Base-by-base conservation (phyloP, 805 yeast species). In the Cyberlindnera japonica region DNA sequence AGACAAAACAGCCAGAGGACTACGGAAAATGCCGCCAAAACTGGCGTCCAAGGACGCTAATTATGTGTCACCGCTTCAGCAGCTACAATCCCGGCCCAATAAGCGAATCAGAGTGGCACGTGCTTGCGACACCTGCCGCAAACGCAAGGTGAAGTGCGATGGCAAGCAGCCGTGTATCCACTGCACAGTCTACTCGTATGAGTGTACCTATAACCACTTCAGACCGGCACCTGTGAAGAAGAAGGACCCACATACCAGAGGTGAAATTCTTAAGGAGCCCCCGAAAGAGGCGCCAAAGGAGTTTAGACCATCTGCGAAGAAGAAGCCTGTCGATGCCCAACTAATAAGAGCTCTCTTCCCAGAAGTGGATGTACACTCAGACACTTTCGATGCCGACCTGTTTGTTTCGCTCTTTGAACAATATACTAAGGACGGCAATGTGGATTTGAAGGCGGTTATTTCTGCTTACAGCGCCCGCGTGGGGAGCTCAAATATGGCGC, bases 131-230 rank as follows among this genome's bases (percentile, higher is more conserved):
- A 76, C 73, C 38, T 83, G 93, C 57, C 71, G 90, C 14, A 74
- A 71, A 55, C 81, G 83, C 55, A 84, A 84, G 55, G 90, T 84
- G 41, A 83, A 83, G 57, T 85, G 95, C 62, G 93, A 84, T 54
- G 91, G 91, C 6, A 79, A 80, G 53, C 87, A 79, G 54, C 95
- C 93, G 1, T 84, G 91, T 61, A 80, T 83, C 32, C 91, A 83
- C 57, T 89, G 96, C 58, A 83, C 95, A 1, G 95, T 87, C 1
- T 89, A 87, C 63, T 78, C 86, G 16, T 85, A 83, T 60, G 83
- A 77, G 42, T 88, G 96, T 62, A 78, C 95, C 0, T 88, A 88
- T 58, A 85, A 83, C 55, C 87, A 85, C 54, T 91, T 41, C 23
- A 40, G 95, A 9, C 71, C 82, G 6, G 14, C 18, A 6, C 18